Conservation (phyloP, 2,329 filamentous ascomycete genomes). For the Alternaria sp. region DNA sequence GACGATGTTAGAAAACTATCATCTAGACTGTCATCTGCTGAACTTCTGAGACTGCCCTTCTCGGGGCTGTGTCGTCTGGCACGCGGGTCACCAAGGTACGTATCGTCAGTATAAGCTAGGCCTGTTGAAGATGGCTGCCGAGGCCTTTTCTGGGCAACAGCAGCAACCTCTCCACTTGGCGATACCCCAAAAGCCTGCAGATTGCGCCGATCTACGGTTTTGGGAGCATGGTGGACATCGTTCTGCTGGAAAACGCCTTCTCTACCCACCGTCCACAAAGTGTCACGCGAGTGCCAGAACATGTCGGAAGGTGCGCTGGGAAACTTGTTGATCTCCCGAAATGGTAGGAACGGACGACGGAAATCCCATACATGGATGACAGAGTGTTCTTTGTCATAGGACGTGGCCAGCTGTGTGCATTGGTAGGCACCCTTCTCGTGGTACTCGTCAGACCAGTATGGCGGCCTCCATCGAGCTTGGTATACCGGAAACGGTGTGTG, state of each 20-base stretch:
- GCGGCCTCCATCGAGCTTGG: slow-evolving; percentile 68
- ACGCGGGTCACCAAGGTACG: slow-evolving; percentile 48
- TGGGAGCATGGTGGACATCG: slow-evolving; percentile 65
- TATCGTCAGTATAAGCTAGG: slow-evolving; percentile 47
- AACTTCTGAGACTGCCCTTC: slow-evolving; percentile 56
- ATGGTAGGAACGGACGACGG: slow-evolving; percentile 66
- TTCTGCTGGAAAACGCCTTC: slow-evolving; percentile 68
- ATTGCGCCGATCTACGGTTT: slow-evolving; percentile 63
- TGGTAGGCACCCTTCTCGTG: slow-evolving; percentile 62
- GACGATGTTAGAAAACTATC: slow-evolving; percentile 61
- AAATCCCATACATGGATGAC: slow-evolving; percentile 70
- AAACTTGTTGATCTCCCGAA: slow-evolving; percentile 65
- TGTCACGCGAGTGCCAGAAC: slow-evolving; percentile 68
- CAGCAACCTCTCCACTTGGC: slow-evolving; percentile 62
- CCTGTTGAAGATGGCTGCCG: slow-evolving; percentile 50
- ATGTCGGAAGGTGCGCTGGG: slow-evolving; percentile 63
- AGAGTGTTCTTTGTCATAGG: slow-evolving; percentile 67
- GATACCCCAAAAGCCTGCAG: slow-evolving; percentile 64
- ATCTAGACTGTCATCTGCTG: slow-evolving; percentile 64
- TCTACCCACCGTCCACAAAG: slow-evolving; percentile 68
- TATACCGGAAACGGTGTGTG: slow-evolving; percentile 67
- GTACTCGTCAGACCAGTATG: slow-evolving; percentile 61
- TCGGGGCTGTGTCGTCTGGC: slow-evolving; percentile 56
- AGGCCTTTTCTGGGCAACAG: slow-evolving; percentile 60
- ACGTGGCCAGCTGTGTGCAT: slow-evolving; percentile 67